Evolutionary conservation across 192 early-diverging fungal species (phyloP).

Genomic region (Linnemannia hyalina): DNA sequence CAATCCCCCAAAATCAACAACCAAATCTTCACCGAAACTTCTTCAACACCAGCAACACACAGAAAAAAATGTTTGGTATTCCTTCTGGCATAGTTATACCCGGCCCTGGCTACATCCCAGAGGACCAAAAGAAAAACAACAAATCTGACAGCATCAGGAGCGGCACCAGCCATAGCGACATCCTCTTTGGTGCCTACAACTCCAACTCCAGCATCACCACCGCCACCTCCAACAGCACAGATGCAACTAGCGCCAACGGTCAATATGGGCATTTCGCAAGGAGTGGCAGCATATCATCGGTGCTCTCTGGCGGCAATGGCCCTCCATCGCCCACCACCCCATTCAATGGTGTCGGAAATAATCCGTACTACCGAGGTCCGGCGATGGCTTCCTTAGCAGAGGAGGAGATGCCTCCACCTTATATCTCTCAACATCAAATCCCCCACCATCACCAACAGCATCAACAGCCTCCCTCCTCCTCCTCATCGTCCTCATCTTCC

Average conservation of each 20-base stretch:
- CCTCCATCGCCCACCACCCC: slow-evolving; percentile 10
- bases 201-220: slow-evolving; percentile 34
- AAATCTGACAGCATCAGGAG: slow-evolving; percentile 18
- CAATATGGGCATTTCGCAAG: background rate
- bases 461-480: background rate
- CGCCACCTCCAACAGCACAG: slow-evolving; percentile 9
- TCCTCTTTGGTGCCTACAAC: slow-evolving; percentile 22
- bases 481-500: background rate
- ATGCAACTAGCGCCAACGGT: background rate
- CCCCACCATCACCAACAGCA: slow-evolving; percentile 1
- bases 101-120: background rate
- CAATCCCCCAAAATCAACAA: background rate
- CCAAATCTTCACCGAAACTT: background rate
- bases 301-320: slow-evolving; percentile 8
- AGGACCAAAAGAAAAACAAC: background rate
- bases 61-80: slow-evolving; percentile 12
- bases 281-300: background rate
- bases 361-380: background rate
- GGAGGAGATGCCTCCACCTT: slow-evolving; percentile 8
- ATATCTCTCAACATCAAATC: background rate
- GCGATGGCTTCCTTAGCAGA: slow-evolving; percentile 16
- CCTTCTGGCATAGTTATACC: slow-evolving; percentile 3
- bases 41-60: background rate
- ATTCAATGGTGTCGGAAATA: background rate
- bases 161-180: slow-evolving; percentile 13